Percentiles rank a stretch among this genome's conserved stretches.
These are phyloP conservation scores for Aureobasidium pullulans DNA, from an alignment of 2,329 filamentous ascomycete genomes.

Conservation along the genomic window DNA sequence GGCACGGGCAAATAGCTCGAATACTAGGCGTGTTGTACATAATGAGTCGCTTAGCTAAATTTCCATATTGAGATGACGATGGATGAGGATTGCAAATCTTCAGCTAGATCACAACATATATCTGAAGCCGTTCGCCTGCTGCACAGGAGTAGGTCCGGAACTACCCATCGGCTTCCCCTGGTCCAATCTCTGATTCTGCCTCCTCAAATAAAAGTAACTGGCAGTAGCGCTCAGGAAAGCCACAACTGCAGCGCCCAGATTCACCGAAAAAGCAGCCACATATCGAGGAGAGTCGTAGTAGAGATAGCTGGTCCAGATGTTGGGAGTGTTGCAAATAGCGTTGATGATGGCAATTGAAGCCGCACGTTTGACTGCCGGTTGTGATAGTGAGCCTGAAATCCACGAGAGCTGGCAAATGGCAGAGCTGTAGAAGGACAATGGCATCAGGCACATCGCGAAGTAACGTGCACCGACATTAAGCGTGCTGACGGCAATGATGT, in stretches of 20 bases:
- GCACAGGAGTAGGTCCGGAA: neutral
- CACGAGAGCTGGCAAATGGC: conserved; percentile 55
- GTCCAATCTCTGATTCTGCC: conserved; percentile 4
- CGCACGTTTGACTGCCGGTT: conserved; percentile 48
- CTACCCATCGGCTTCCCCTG: neutral
- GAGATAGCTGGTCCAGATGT: conserved; percentile 47
- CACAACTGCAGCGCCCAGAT: conserved; percentile 2
- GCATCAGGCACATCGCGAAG: conserved; percentile 31
- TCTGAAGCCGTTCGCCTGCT: conserved; percentile 1
- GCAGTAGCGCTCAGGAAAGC: neutral
- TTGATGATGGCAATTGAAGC: conserved; percentile 51
- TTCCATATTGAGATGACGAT: too few relatives aligned
- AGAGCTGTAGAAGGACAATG: conserved; percentile 45
- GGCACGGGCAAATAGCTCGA: neutral
- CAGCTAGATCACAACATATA: neutral
- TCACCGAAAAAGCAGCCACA: conserved; percentile 5
- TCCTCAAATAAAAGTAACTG: conserved; percentile 1
- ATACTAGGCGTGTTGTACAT: too few relatives aligned
- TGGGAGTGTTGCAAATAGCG: conserved; percentile 45
- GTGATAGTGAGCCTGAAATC: conserved; percentile 45
- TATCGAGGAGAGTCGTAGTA: conserved; percentile 27
- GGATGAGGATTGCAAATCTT: too few relatives aligned
- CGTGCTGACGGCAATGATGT: conserved; percentile 26
- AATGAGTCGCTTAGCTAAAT: too few relatives aligned
- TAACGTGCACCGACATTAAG: conserved; percentile 24